Conservation (phyloP, 306 rosid genomes). For the Trichosanthes cucumerina region DNA sequence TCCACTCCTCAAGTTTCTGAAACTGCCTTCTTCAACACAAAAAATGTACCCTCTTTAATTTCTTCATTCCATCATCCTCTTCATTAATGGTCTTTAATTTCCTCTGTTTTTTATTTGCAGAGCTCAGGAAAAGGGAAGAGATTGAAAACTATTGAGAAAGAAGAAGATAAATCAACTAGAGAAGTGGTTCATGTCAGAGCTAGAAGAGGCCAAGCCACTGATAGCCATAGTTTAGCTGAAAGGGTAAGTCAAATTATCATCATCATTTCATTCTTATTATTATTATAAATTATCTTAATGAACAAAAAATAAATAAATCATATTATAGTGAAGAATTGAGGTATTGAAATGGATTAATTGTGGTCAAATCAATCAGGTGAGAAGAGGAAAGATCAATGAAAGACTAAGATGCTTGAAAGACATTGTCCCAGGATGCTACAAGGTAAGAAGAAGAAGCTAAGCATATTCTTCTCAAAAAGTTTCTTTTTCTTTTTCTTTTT, state of each 20-base stretch:
- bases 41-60: slow-evolving; percentile 22
- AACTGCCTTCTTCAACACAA: slow-evolving; percentile 29
- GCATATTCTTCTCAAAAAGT: background rate
- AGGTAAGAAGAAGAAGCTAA: slow-evolving; percentile 33
- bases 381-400: slow-evolving; percentile 92
- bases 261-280: no score
- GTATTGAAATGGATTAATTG: background rate
- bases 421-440: slow-evolving; percentile 92
- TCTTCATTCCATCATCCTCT: no score
- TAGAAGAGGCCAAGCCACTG: slow-evolving; percentile 97
- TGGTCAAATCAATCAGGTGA: slow-evolving; percentile 40
- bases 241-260: slow-evolving; percentile 47
- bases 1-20: slow-evolving; percentile 58
- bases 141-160: slow-evolving; percentile 33
- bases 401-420: slow-evolving; percentile 77
- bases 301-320: no score
- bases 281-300: no score
- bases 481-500: background rate
- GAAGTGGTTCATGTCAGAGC: slow-evolving; percentile 98
- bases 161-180: slow-evolving; percentile 49
- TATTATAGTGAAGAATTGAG: no score
- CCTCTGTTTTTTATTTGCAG: slow-evolving; percentile 25
- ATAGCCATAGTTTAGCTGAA: slow-evolving; percentile 96
- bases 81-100: no score
- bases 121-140: slow-evolving; percentile 55